Conservation (phyloP, 2,329 filamentous ascomycete species). For the Penicillium thymicola region DNA sequence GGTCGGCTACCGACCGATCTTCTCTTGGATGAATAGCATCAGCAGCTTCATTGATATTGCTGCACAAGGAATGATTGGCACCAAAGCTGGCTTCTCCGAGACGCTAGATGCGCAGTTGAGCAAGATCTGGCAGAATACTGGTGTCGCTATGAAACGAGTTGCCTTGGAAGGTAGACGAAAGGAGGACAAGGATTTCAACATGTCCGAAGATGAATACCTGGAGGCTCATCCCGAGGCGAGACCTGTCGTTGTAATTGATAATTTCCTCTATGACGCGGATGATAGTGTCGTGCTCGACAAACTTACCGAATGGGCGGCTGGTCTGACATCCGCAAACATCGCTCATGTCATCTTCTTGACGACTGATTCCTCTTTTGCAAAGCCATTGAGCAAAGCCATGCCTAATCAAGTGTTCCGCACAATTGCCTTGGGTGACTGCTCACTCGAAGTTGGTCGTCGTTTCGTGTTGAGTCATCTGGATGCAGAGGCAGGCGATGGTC, state of each 20-base stretch:
- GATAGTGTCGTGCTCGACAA: conserved; percentile 68
- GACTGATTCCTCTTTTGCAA: conserved; percentile 82
- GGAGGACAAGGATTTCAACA: conserved; percentile 66
- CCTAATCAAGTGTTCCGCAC: conserved; percentile 89
- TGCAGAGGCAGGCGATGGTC: conserved; percentile 35
- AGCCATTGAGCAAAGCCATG: conserved; percentile 79
- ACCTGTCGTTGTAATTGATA: conserved; percentile 84
- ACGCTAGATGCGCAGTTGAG: conserved; percentile 83
- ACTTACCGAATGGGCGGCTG: conserved; percentile 84
- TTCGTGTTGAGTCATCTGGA: conserved; percentile 84
- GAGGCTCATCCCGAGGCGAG: conserved; percentile 82
- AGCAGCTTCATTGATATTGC: conserved; percentile 90
- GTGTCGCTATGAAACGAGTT: conserved; percentile 72
- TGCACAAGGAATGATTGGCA: conserved; percentile 87
- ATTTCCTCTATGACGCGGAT: conserved; percentile 76
- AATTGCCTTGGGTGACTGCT: conserved; percentile 80
- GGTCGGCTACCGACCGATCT: conserved; percentile 88
- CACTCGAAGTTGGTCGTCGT: conserved; percentile 78
- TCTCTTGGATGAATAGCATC: conserved; percentile 94
- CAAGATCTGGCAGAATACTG: conserved; percentile 85
- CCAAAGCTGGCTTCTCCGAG: conserved; percentile 92
- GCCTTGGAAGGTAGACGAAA: conserved; percentile 68
- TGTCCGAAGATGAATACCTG: conserved; percentile 81
- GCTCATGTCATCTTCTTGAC: conserved; percentile 95
- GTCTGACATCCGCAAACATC: conserved; percentile 78